A percentile compares a stretch with the other conserved stretches of the same genome.
phyloP scores from a whole-genome alignment of 2,329 filamentous ascomycete genomes.

The Fusarium oligoseptatum region DNA sequence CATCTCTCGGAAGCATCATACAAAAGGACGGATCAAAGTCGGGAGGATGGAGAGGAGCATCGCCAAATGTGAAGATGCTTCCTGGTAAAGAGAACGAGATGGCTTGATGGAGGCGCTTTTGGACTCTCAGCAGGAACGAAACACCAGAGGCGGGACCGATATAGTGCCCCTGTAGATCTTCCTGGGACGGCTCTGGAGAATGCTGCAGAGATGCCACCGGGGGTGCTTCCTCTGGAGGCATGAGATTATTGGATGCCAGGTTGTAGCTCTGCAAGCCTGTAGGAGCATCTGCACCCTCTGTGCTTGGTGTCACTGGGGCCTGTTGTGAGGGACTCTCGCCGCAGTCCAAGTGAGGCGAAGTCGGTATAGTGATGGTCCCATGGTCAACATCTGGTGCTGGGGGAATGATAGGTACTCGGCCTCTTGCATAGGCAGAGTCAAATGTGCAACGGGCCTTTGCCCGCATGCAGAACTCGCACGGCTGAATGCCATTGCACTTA shows the following conservation, averaged over 20 bases:
- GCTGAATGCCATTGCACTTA: constrained; percentile 44
- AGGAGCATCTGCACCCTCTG: neutral
- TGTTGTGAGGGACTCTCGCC: constrained; percentile 26
- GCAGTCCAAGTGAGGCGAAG: constrained; percentile 12
- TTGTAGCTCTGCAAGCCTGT: constrained; percentile 16
- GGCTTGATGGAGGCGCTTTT: constrained; percentile 48
- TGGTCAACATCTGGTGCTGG: constrained; percentile 19
- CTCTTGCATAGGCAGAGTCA: constrained; percentile 44
- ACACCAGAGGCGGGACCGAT: constrained; percentile 50
- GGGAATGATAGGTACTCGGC: constrained; percentile 39
- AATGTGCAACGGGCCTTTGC: constrained; percentile 41
- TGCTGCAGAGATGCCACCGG: constrained; percentile 34
- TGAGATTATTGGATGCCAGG: constrained; percentile 22
- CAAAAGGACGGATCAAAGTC: constrained; percentile 53
- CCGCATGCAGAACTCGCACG: constrained; percentile 43
- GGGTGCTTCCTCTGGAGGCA: neutral
- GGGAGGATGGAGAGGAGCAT: constrained; percentile 58
- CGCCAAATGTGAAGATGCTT: constrained; percentile 63
- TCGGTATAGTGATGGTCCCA: constrained; percentile 14
- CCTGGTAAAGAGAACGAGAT: constrained; percentile 45
- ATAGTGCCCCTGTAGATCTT: constrained; percentile 50
- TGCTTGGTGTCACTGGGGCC: neutral
- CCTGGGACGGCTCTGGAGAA: constrained; percentile 49
- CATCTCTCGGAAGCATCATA: constrained; percentile 56
- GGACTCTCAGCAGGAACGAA: constrained; percentile 48